phyloP scores from a whole-genome alignment of 805 yeast genomes.

The Henningerozyma blattae region DNA sequence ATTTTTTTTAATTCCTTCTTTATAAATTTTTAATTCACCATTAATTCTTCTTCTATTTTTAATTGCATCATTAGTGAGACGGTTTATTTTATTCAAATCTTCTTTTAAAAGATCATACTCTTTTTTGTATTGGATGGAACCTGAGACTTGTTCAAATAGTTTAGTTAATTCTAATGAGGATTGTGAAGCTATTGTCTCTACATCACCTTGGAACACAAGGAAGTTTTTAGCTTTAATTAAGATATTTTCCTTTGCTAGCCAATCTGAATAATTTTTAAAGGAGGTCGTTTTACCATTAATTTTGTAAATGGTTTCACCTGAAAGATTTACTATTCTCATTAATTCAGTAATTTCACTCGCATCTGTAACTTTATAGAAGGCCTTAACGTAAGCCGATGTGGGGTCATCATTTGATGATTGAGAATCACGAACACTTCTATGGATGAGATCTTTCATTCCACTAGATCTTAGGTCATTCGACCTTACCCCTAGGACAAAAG shows the following conservation, averaged over 20 bases:
- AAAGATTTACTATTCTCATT: constrained; percentile 45
- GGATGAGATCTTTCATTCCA: constrained; percentile 63
- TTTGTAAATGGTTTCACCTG: constrained; percentile 56
- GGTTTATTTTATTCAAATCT: constrained; percentile 54
- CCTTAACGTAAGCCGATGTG: constrained; percentile 60
- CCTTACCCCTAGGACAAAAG: constrained; percentile 83
- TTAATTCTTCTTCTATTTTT: constrained; percentile 58
- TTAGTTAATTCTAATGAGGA: constrained; percentile 63
- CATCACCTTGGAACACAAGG: constrained; percentile 93
- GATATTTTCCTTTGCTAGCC: constrained; percentile 67
- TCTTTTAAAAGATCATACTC: constrained; percentile 59
- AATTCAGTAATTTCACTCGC: constrained; percentile 48
- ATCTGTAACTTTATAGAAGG: constrained; percentile 43
- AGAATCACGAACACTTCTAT: constrained; percentile 43
- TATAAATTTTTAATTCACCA: constrained; percentile 66
- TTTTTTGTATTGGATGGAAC: constrained; percentile 53
- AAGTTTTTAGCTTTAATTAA: constrained; percentile 83
- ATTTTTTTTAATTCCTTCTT: constrained; percentile 62
- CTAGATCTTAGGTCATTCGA: constrained; percentile 65
- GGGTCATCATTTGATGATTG: constrained; percentile 19
- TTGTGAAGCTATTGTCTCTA: constrained; percentile 85
- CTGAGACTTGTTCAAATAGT: constrained; percentile 73
- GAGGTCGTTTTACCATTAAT: constrained; percentile 51
- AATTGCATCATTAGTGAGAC: constrained; percentile 48
- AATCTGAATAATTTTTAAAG: constrained; percentile 50